Percentiles rank a stretch among this genome's conserved stretches.
Conservation (phyloP, 106 monocot genomes). For the Iris macrosiphon region DNA sequence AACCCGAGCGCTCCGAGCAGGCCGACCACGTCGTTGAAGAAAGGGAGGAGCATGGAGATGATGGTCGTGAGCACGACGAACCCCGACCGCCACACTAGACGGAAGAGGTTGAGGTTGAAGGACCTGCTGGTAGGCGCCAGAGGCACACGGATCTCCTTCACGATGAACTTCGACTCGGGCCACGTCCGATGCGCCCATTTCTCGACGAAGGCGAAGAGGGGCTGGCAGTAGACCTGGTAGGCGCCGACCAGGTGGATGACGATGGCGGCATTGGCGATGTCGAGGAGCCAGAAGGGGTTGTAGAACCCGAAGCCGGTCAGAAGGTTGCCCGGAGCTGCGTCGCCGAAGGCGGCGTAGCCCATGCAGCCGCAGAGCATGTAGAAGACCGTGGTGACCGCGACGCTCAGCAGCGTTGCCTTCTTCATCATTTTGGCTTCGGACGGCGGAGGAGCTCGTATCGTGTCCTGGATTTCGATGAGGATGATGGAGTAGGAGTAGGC, state of each 20-base stretch:
- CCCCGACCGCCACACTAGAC: slow-evolving; percentile 28
- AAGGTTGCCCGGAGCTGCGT: slow-evolving; percentile 35
- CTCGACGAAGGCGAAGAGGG: slow-evolving; percentile 68
- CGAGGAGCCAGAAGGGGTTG: slow-evolving; percentile 72
- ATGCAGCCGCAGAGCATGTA: slow-evolving; percentile 80
- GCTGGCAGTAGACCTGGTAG: slow-evolving; percentile 77
- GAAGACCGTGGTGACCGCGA: slow-evolving; percentile 54
- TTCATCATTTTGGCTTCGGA: slow-evolving; percentile 63
- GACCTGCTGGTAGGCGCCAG: background rate
- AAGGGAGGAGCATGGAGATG: slow-evolving; percentile 43
- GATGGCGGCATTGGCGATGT: slow-evolving; percentile 64
- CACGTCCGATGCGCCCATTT: slow-evolving; percentile 35
- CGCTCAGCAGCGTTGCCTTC: slow-evolving; percentile 48
- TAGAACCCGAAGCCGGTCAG: slow-evolving; percentile 61
- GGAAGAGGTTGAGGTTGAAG: slow-evolving; percentile 30
- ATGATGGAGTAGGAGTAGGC: slow-evolving; percentile 93
- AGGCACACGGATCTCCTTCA: slow-evolving; percentile 5
- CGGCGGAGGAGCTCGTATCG: slow-evolving; percentile 42
- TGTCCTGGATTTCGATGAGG: slow-evolving; percentile 91
- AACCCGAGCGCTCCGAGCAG: slow-evolving; percentile 43
- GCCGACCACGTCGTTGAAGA: slow-evolving; percentile 62
- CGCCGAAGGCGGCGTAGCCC: slow-evolving; percentile 84
- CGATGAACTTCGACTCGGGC: slow-evolving; percentile 36
- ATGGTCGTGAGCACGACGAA: slow-evolving; percentile 40
- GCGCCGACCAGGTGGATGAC: slow-evolving; percentile 69